Evolutionary conservation across 2,329 filamentous ascomycete species (phyloP).

Genomic region (Penicillium rolfsii): DNA sequence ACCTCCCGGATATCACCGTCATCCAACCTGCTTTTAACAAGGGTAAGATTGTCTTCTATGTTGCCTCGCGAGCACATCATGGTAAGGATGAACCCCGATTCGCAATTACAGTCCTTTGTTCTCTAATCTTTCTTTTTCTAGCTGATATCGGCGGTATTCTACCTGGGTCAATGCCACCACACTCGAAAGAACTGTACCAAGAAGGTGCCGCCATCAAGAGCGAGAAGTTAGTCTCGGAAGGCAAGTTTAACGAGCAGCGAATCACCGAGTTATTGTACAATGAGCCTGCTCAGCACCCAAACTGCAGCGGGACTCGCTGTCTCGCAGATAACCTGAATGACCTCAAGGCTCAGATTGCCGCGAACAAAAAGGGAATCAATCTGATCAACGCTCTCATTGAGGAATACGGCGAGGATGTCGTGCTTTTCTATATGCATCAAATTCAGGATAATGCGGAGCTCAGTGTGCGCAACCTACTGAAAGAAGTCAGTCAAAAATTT

Average conservation of each 20-base stretch:
- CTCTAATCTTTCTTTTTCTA: slow-evolving; percentile 10
- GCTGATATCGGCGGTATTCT: slow-evolving; percentile 72
- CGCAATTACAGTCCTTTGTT: too few species aligned
- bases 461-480: slow-evolving; percentile 71
- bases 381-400: slow-evolving; percentile 71
- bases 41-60: slow-evolving; percentile 77
- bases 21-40: slow-evolving; percentile 75
- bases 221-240: slow-evolving; percentile 50
- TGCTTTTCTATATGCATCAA: slow-evolving; percentile 76
- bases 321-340: slow-evolving; percentile 80
- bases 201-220: slow-evolving; percentile 68
- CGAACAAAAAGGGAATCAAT: slow-evolving; percentile 79
- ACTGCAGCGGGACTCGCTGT: slow-evolving; percentile 74
- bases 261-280: slow-evolving; percentile 69
- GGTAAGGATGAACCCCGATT: slow-evolving; percentile 37
- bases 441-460: slow-evolving; percentile 78
- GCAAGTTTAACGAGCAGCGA: slow-evolving; percentile 69
- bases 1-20: slow-evolving; percentile 77
- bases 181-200: slow-evolving; percentile 67
- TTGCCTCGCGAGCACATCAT: slow-evolving; percentile 75
- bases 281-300: slow-evolving; percentile 71
- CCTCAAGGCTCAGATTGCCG: slow-evolving; percentile 78
- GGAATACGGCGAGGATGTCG: slow-evolving; percentile 71
- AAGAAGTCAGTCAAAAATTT: slow-evolving; percentile 66
- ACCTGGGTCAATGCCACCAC: slow-evolving; percentile 75